A percentile compares a stretch with the other conserved stretches of the same genome.
phyloP scores from a whole-genome alignment of 2,329 filamentous ascomycete genomes.

The Clarireedia sp. region DNA sequence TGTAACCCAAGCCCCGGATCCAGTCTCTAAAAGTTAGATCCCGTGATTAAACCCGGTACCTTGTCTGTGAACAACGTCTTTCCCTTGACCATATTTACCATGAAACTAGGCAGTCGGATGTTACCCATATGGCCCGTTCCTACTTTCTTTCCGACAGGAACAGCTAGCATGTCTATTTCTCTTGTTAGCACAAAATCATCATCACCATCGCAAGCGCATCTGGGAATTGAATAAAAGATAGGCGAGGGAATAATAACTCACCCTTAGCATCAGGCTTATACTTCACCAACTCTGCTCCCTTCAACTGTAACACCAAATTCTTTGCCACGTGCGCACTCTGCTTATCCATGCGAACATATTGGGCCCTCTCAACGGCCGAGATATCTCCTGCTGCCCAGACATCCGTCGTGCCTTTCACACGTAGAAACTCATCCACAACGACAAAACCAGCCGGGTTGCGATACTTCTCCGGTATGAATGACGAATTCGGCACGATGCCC shows the following conservation, averaged over 20 bases:
- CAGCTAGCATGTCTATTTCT: constrained; percentile 16
- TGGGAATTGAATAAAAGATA: neutral
- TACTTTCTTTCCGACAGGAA: constrained; percentile 34
- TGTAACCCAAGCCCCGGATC: neutral
- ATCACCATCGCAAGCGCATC: constrained; percentile 5
- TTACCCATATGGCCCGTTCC: constrained; percentile 26
- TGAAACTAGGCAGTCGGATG: constrained; percentile 22
- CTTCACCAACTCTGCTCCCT: constrained; percentile 10
- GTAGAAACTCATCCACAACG: constrained; percentile 43
- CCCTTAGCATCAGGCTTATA: constrained; percentile 15
- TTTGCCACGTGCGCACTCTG: constrained; percentile 23
- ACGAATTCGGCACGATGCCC: constrained; percentile 48
- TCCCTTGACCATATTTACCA: constrained; percentile 19
- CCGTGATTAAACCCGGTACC: constrained; percentile 16
- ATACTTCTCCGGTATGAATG: constrained; percentile 40
- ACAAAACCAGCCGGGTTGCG: constrained; percentile 40
- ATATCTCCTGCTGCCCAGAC: constrained; percentile 27
- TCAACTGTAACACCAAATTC: constrained; percentile 18
- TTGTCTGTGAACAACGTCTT: constrained; percentile 25
- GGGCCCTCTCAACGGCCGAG: constrained; percentile 18
- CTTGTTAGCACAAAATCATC: neutral
- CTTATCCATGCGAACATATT: constrained; percentile 16
- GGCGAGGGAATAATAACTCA: neutral
- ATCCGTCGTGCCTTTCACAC: constrained; percentile 35
- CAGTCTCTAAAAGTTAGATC: constrained; percentile 12